A percentile compares a stretch with the other conserved stretches of the same genome.
Conservation (phyloP, 441 rosid genomes). For the Adansonia gregorii region DNA sequence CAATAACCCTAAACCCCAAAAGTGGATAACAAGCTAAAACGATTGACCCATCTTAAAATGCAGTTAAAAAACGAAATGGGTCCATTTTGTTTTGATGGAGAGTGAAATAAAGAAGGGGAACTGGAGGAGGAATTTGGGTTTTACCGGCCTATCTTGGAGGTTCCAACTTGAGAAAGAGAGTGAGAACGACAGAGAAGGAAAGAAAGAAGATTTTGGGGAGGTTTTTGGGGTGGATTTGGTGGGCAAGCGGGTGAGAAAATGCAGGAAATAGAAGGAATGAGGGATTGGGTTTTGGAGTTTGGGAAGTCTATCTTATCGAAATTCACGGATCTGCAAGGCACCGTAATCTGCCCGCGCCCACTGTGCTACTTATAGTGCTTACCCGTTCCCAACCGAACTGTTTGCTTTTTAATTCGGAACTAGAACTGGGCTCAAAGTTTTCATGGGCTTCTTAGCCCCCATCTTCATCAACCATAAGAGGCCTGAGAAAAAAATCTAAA, state of each 20-base stretch:
- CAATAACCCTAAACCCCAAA: constrained; percentile 24
- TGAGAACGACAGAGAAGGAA: no score
- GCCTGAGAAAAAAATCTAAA: neutral
- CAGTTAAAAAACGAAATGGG: neutral
- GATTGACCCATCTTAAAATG: neutral
- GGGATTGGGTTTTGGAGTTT: neutral
- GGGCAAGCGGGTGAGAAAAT: constrained; percentile 3
- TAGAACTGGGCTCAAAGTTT: neutral
- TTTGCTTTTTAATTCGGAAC: neutral
- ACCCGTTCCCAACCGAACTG: neutral
- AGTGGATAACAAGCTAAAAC: neutral
- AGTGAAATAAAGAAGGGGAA: neutral
- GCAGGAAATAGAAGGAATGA: neutral
- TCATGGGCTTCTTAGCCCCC: neutral
- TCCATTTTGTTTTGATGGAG: neutral
- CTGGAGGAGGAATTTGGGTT: neutral
- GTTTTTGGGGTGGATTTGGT: neutral
- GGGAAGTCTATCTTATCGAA: constrained; percentile 25
- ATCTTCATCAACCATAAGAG: neutral
- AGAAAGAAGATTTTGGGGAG: neutral
- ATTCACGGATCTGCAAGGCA: constrained; percentile 7
- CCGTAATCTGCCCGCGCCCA: neutral
- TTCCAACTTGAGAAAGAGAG: neutral
- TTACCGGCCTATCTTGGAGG: neutral
- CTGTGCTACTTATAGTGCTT: neutral